Base-by-base conservation (phyloP, 129 eudicot genomes). In the Saussurea involucrata region DNA sequence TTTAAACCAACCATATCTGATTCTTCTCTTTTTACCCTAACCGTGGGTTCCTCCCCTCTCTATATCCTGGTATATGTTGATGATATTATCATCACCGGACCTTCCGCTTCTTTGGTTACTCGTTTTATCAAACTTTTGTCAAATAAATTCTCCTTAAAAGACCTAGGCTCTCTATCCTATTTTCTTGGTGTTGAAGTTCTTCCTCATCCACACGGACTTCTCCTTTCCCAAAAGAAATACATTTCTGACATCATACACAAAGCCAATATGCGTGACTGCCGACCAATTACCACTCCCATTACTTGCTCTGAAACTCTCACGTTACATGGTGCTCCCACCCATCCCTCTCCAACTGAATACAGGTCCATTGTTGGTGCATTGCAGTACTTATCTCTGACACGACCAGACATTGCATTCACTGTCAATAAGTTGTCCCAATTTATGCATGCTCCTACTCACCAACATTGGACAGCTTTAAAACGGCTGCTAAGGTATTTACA, bases 351-450 rank as follows among this genome's bases (percentile, higher is more conserved):
- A 6, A 61, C 67, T 1, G 29, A 61, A 8, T 61, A 61, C 32
- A 2, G 29, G 15, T 61, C 67, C 29, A 61, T 61, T 24, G 29
- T 61, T 8, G 67, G 67, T 2, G 67, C 67, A 20, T 61, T 61
- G 67, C 29, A 61, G 13, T 61, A 61, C 32, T 61, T 24, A 24
- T 61, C 67, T 8, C 67, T 61, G 67, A 31, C 8, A 22, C 22
- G n/a, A n/a, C n/a, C n/a, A n/a, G n/a, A n/a, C n/a, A n/a, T n/a
- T n/a, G n/a, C n/a, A n/a, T n/a, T n/a, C 67, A 61, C 67, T 24
- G 67, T 61, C 67, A 61, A 61, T 12, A 61, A 61, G 67, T 61
- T 61, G 67, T 61, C 67, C 29, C 67, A 61, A 61, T 61, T 61
- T n/a, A n/a, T n/a, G n/a, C n/a, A n/a, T n/a, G n/a, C n/a, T n/a